Base-by-base conservation (phyloP, 129 eudicot genomes). In the Kitagawia praeruptora region DNA sequence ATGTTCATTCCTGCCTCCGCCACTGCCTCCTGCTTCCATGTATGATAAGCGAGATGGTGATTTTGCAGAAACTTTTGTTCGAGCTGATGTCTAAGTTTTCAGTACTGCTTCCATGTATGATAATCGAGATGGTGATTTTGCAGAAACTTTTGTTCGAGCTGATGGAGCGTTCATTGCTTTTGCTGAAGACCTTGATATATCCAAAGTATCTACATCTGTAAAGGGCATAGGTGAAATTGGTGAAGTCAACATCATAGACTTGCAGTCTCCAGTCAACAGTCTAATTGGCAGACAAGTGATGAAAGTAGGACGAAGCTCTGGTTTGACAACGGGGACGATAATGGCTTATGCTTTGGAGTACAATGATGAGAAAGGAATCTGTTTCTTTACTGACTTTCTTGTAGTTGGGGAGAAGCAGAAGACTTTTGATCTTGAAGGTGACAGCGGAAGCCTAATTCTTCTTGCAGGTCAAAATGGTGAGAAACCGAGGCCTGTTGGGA, bases 351-450 rank as follows among this genome's bases (percentile, higher is more conserved):
- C 93, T 48, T 84, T 92, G 13, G 97, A 92, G 85, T 92, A 92
- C 87, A 92, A 92, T 63, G 92, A 92, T 61, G 89, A 83, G 72
- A 92, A 92, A 85, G 96, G 97, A 64, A 88, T 88, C 70, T 92
- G 96, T 74, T 90, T 92, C 82, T 86, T 92, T 61, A 92, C 97
- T 16, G 97, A 92, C 81, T 88, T 92, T 83, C 87, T 92, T 67
- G 97, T 92, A 48, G 88, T 92, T 40, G 97, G 97, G 2, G 90
- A 92, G 83, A 92, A 90, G 81, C 91, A 87, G 56, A 84, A 90
- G 81, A 90, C 96, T 4, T 92, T 92, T 83, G 97, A 92, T 81
- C 97, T 92, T 87, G 97, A 90, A 87, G 97, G 97, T 79, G 97
- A 92, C 76, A 92, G 97, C 69, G 97, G 97, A 80, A 92, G 97